Evolutionary conservation across 345 rosid species (phyloP), one percentile per base, ranked within the genome.

Genomic region (Rhizophora apiculata): DNA sequence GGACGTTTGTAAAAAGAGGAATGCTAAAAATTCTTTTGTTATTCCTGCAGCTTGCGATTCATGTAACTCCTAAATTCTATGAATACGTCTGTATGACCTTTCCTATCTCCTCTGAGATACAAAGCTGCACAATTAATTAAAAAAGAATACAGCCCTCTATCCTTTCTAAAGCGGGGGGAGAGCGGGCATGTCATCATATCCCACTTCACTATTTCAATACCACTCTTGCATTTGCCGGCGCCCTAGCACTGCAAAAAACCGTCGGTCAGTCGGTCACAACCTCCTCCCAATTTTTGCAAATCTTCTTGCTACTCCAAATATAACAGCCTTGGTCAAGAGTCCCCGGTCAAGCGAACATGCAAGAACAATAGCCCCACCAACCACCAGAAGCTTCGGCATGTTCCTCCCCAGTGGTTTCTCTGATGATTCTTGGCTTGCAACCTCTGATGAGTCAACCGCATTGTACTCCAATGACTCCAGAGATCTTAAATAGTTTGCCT

Each of bases 351-450:
- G 81, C 26, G 82, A 76, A 79, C 96, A 95, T 1, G 99, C 97
- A 34, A 95, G 82, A 61, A 86, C 96, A 61, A 95, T 69, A n/a
- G 96, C 99, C 71, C 99, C 99, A 22, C 97, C 97, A 6, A 95
- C 74, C 24, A 88, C 74, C 24, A 92, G 65, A 46, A 92, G 78
- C 84, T 68, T 95, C 8, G 96, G 96, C 43, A 95, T 80, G 75
- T 68, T 87, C 68, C 79, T 73, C 24, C 86, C 89, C 0, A 52
- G 24, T 1, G 76, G 84, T 71, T 86, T 86, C 80, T 87, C 82
- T 0, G 82, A 30, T 2, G 78, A 67, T 74, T 67, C 73, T 4
- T 57, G 43, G 26, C 19, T 27, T 63, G 77, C 85, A n/a, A 37
- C 57, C 76, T 74, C 83, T 1, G 74, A 77, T n/a, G 82, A 62